These are phyloP conservation scores for Rhizopus arrhizus DNA, from an alignment of 371 early-diverging fungal genomes.

Conservation along the genomic window DNA sequence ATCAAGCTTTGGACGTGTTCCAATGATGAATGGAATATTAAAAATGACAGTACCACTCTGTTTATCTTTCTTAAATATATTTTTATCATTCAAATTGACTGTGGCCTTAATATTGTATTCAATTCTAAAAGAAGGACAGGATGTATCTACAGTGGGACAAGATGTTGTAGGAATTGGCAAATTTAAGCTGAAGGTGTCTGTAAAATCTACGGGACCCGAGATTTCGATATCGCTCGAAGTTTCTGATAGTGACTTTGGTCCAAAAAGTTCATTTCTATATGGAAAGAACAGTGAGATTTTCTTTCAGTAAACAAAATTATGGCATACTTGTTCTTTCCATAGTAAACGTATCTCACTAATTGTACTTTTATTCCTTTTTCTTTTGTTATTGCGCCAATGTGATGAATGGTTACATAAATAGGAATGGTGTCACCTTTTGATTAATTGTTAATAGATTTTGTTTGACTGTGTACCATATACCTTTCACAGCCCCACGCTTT, in stretches of 20 bases:
- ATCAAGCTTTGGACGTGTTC: conserved; percentile 39
- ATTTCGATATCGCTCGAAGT: conserved; percentile 26
- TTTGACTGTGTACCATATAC: conserved; percentile 17
- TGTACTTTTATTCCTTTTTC: conserved; percentile 27
- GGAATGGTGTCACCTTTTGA: conserved; percentile 45
- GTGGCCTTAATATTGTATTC: conserved; percentile 38
- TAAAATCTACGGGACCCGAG: conserved; percentile 19
- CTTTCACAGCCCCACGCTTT: conserved; percentile 46
- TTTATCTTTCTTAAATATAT: conserved; percentile 13
- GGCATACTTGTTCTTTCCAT: conserved; percentile 24
- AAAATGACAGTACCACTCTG: conserved; percentile 24
- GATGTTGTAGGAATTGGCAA: conserved; percentile 35
- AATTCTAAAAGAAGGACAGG: conserved; percentile 28
- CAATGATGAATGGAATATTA: conserved; percentile 34
- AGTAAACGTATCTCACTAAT: conserved; percentile 28
- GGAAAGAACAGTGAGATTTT: neutral
- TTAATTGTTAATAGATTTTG: neutral
- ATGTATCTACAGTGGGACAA: conserved; percentile 24
- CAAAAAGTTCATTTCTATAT: conserved; percentile 23
- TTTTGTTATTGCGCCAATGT: conserved; percentile 28
- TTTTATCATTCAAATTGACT: conserved; percentile 41
- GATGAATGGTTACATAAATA: conserved; percentile 35
- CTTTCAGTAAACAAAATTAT: neutral
- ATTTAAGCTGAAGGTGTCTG: conserved; percentile 23
- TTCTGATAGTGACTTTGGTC: conserved; percentile 14